These are phyloP conservation scores for Pythium monospermum DNA, from an alignment of 352 stramenopile species.

Conservation along the genomic window DNA sequence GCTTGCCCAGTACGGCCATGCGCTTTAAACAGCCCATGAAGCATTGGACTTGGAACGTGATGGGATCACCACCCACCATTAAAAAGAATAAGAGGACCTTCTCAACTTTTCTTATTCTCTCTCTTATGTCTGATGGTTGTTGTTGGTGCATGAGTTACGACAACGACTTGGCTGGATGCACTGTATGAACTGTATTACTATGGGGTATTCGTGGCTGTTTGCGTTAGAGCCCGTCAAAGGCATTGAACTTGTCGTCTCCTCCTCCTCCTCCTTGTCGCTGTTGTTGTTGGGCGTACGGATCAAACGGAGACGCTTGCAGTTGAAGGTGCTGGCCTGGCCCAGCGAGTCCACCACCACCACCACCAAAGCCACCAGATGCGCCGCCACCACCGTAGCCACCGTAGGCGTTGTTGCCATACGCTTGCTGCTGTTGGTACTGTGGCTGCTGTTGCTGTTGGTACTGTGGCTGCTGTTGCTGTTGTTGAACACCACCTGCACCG, in stretches of 20 bases:
- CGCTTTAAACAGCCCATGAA: slow-evolving; percentile 75
- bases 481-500: no score
- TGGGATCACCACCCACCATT: no score
- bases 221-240: slow-evolving; percentile 76
- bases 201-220: no score
- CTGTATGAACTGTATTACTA: no score
- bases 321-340: slow-evolving; percentile 64
- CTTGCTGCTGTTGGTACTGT: slow-evolving; percentile 35
- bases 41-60: no score
- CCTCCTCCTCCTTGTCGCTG: no score
- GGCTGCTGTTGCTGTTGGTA: slow-evolving; percentile 26
- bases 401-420: slow-evolving; percentile 26
- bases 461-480: slow-evolving; percentile 17
- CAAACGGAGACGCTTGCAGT: slow-evolving; percentile 55
- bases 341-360: slow-evolving; percentile 33
- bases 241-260: slow-evolving; percentile 70
- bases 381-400: slow-evolving; percentile 24
- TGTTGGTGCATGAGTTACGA: no score
- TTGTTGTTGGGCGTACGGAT: slow-evolving; percentile 47
- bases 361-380: background rate
- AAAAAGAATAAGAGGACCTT: no score
- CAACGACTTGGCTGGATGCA: no score
- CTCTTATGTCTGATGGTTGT: no score
- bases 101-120: no score
- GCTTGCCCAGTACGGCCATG: slow-evolving; percentile 73